Base-by-base conservation (phyloP, 2,329 filamentous ascomycete genomes). In the Exophiala mesophila region DNA sequence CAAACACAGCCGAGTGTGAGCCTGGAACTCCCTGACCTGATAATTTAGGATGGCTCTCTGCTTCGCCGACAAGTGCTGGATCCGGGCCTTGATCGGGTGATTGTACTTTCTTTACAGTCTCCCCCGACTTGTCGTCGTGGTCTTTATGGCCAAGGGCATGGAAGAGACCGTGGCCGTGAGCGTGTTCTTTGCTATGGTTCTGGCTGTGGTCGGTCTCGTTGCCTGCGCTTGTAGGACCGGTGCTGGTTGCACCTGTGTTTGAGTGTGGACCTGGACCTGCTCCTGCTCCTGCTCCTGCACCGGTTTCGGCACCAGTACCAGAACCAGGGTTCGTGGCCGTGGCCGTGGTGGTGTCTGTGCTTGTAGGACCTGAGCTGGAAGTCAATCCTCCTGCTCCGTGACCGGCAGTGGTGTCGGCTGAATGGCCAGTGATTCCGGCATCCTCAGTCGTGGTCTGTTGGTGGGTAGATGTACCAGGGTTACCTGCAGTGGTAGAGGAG, bases 1-100 rank as follows among this genome's bases (percentile, higher is more conserved):
- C 53, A 28, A 55, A 55, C 19, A 54, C 43, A 10, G 53, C 53
- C 5, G 45, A 50, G 44, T 55, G 53, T n/a, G 48, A 52, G 31
- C 53, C 53, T 4, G 44, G 43, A 2, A 20, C 48, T 16, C 35
- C 53, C 6, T 39, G 41, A 34, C 53, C 53, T 6, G 45, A 46
- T 23, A 53, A 26, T 28, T 54, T 55, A 18, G 28, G 29, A 7
- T 48, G 41, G 10, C 36, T 17, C 17, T 45, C 39, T 26, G 47
- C 16, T 16, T 45, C 36, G 28, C 42, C 44, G n/a, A 49, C 36
- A 15, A 54, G 21, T 17, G 47, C 39, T 32, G 52, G 52, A 37
- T 57, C 52, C 5, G 41, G 31, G 12, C 45, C 47, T 34, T 49
- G 44, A 5, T 36, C 23, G 12, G 44, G 26, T 21, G 35, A 41